Base-by-base conservation (phyloP, 495 filamentous ascomycete species). In the Penicillium cataractarum region DNA sequence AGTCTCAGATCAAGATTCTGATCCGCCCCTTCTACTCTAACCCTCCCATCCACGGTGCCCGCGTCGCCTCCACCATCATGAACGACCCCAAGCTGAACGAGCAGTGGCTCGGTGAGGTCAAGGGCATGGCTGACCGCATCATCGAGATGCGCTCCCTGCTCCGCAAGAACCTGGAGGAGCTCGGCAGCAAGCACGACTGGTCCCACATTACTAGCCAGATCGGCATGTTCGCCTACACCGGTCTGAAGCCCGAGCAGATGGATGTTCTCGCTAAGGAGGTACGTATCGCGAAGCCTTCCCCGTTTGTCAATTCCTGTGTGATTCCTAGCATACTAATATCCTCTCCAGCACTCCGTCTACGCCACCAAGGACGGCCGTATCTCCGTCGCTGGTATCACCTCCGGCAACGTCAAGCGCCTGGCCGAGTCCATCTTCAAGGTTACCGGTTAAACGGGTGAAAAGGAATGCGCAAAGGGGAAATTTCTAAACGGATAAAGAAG, bases 221-320 rank as follows among this genome's bases (percentile, higher is more conserved):
- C 66, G 95, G 95, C 80, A 99, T 99, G 95, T 99, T 99, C 72
- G 94, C 94, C 68, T 99, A 95, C 83, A 99, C 95, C 33, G 95
- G 95, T 53, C 80, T 99, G 73, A 93, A 85, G 67, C 87, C 93
- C 64, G 89, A 95, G 80, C 89, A 97, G 82, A 97, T 98, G 91
- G 90, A 94, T 26, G 81, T 79, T 73, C 83, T 99, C 61, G 92
- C 95, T 61, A 93, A 96, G 82, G 92, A 97, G 81, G 87, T 89
- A 75, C 70, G 82, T 31, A 55, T 39, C 8, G 32, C 8, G 10
- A 7, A 33, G n/a, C 40, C 42, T 37, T 27, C 19, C 33, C 0
- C 9, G 4, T 7, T 10, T 27, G 37, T 19, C 39, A 42, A 8
- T 21, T n/a, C 12, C 27, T 32, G 7, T 52, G 1, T 52, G 49